Conservation (phyloP, 768 basidiomycete genomes). For the Mycena filopes region DNA sequence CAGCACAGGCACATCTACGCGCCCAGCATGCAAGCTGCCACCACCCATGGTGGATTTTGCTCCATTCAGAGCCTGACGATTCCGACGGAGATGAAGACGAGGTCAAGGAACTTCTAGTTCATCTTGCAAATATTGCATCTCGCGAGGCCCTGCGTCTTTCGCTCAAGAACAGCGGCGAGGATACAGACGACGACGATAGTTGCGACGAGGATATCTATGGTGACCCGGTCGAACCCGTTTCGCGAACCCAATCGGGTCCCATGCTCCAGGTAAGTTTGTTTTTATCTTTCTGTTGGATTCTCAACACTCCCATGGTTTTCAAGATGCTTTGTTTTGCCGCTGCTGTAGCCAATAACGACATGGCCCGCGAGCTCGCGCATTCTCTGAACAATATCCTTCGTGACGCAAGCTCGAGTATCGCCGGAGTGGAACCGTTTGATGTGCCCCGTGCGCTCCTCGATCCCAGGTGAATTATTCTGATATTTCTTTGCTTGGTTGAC, state of each 20-base stretch:
- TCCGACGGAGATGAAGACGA: neutral
- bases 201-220: too few species aligned
- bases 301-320: too few species aligned
- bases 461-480: slow-evolving; percentile 24
- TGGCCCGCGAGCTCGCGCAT: neutral
- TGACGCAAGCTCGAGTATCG: neutral
- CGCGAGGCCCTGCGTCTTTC: too few species aligned
- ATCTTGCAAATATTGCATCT: too few species aligned
- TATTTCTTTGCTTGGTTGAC: neutral
- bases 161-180: too few species aligned
- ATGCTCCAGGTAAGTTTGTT: too few species aligned
- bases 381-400: neutral
- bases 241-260: too few species aligned
- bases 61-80: neutral
- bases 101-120: too few species aligned
- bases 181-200: too few species aligned
- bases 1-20: slow-evolving; percentile 28
- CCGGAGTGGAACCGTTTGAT: slow-evolving; percentile 34
- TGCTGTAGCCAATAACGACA: neutral
- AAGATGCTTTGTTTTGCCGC: neutral
- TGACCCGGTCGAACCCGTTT: too few species aligned
- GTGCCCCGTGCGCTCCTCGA: slow-evolving; percentile 38
- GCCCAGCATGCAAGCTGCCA: slow-evolving; percentile 16
- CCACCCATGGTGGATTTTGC: slow-evolving; percentile 22
- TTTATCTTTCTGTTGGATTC: too few species aligned